These are phyloP conservation scores for Calonectria crousiana DNA, from an alignment of 2,329 filamentous ascomycete genomes.

Conservation along the genomic window DNA sequence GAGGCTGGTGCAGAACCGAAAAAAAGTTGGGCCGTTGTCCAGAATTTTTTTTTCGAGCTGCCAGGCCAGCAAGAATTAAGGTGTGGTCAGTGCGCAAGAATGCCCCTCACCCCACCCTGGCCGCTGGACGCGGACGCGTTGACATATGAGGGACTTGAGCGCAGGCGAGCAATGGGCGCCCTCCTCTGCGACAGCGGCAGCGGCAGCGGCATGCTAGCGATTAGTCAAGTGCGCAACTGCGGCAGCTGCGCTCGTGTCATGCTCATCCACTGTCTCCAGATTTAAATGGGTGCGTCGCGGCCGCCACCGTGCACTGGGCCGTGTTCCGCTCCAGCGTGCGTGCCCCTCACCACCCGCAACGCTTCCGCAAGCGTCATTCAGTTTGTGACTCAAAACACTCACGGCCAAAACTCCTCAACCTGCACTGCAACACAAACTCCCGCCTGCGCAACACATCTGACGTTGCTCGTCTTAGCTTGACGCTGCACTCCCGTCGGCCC, in stretches of 20 bases:
- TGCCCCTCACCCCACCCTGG: conserved; percentile 48
- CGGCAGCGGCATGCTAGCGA: background rate
- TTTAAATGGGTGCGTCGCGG: conserved; percentile 3
- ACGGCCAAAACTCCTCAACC: conserved; percentile 4
- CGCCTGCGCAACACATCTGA: background rate
- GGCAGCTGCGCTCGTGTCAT: background rate
- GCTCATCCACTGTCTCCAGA: background rate
- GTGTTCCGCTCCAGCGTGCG: background rate
- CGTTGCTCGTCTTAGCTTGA: background rate
- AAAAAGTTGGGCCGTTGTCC: conserved; percentile 46
- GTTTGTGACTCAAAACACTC: conserved; percentile 22
- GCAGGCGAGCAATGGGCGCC: background rate
- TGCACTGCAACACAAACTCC: background rate
- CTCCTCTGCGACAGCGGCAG: background rate
- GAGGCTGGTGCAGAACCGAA: conserved; percentile 37
- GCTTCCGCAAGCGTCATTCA: conserved; percentile 9
- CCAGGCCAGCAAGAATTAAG: conserved; percentile 43
- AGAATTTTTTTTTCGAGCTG: conserved; percentile 48
- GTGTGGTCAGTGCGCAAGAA: conserved; percentile 48
- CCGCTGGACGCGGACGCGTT: conserved; percentile 12
- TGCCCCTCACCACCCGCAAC: conserved; percentile 8
- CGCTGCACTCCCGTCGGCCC: background rate
- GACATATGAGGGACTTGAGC: background rate
- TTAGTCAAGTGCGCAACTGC: background rate
- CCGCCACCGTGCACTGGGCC: background rate